Evolutionary conservation across 2,329 filamentous ascomycete genomes (phyloP).

Genomic region (Fusarium redolens): DNA sequence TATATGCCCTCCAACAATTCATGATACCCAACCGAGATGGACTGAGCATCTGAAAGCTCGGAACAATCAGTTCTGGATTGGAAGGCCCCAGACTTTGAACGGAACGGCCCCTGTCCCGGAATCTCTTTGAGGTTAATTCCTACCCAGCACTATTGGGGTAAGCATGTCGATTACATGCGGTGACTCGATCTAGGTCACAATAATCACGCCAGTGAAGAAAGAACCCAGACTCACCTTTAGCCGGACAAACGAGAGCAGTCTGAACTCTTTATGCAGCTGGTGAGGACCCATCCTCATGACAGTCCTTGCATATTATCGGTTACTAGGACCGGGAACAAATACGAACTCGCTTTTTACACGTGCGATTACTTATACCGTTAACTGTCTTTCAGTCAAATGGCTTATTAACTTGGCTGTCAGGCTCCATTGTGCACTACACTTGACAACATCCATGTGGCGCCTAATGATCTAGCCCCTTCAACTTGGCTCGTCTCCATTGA

Average conservation of each 20-base stretch:
- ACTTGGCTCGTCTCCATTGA: slow-evolving; percentile 26
- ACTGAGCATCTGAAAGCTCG: background rate
- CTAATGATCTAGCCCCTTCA: background rate
- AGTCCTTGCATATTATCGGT: slow-evolving; percentile 23
- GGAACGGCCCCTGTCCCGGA: slow-evolving; percentile 20
- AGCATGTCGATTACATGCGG: background rate
- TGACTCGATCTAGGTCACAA: slow-evolving; percentile 10
- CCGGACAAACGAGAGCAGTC: slow-evolving; percentile 34
- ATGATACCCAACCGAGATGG: slow-evolving; percentile 1
- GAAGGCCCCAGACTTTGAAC: slow-evolving; percentile 10
- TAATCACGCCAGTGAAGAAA: slow-evolving; percentile 10
- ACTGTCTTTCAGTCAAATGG: background rate
- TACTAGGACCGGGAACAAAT: slow-evolving; percentile 19
- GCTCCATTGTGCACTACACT: slow-evolving; percentile 3
- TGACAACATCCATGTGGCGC: background rate
- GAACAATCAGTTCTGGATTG: slow-evolving; percentile 25
- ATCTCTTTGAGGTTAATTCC: slow-evolving; percentile 9
- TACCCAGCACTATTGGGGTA: slow-evolving; percentile 10
- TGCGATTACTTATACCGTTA: background rate
- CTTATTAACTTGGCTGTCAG: background rate
- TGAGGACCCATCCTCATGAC: slow-evolving; percentile 12
- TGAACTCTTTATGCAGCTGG: background rate
- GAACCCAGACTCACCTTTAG: slow-evolving; percentile 25
- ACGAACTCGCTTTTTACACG: slow-evolving; percentile 4
- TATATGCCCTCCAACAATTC: slow-evolving; percentile 5